Conservation (phyloP, 495 filamentous ascomycete genomes). For the Filosporella fistucella region DNA sequence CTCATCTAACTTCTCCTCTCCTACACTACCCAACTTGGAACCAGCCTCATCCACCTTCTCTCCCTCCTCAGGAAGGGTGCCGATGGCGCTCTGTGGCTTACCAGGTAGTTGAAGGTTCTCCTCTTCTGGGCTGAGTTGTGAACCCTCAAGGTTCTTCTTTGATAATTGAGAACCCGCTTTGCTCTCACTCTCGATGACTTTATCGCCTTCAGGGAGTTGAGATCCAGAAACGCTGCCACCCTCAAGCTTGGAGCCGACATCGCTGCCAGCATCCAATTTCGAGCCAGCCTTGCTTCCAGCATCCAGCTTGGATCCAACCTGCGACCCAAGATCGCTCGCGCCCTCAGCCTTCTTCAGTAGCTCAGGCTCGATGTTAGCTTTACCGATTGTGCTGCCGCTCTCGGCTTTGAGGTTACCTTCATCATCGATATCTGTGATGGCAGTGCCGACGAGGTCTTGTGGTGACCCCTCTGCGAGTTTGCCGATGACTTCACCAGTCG, state of each 20-base stretch:
- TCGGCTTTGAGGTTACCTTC: slow-evolving; percentile 65
- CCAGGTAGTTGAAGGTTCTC: too few relatives aligned
- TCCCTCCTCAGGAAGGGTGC: background rate
- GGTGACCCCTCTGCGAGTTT: slow-evolving; percentile 56
- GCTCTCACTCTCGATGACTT: too few relatives aligned
- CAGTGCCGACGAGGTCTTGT: slow-evolving; percentile 54
- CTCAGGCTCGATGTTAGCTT: slow-evolving; percentile 69
- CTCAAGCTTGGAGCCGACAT: slow-evolving; percentile 11
- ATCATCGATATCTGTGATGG: slow-evolving; percentile 58
- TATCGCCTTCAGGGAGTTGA: slow-evolving; percentile 5
- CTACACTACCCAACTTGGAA: too few relatives aligned
- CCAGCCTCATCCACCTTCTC: too few relatives aligned
- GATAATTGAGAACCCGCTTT: background rate
- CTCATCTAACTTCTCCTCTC: slow-evolving; percentile 17
- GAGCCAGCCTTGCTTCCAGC: slow-evolving; percentile 12
- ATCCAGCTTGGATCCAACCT: slow-evolving; percentile 9
- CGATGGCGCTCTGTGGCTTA: background rate
- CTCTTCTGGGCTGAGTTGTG: background rate
- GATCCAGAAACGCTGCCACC: slow-evolving; percentile 15
- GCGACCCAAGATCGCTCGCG: slow-evolving; percentile 10
- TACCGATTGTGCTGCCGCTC: slow-evolving; percentile 70
- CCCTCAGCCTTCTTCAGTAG: slow-evolving; percentile 17
- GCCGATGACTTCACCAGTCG: slow-evolving; percentile 50
- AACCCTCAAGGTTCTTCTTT: background rate
- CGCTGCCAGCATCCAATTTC: slow-evolving; percentile 24